A percentile compares a stretch with the other conserved stretches of the same genome.
These are phyloP conservation scores for Fusarium tuaranense DNA, from an alignment of 2,329 filamentous ascomycete species.

Conservation along the genomic window DNA sequence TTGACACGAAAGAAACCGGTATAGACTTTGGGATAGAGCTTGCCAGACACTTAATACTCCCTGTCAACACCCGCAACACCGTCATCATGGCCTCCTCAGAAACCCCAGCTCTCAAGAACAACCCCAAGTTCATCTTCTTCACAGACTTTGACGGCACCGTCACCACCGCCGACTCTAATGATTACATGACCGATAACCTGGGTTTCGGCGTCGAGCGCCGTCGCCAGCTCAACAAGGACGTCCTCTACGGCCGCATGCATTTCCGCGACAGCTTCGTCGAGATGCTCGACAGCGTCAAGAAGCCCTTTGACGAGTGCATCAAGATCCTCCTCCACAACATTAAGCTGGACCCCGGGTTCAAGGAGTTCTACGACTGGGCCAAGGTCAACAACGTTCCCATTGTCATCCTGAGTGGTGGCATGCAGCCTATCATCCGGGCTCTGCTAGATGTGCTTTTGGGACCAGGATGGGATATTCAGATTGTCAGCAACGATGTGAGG, in stretches of 20 bases:
- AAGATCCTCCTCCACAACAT: slow-evolving; percentile 83
- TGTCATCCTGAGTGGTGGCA: slow-evolving; percentile 91
- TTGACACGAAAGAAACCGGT: not conserved
- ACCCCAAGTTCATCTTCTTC: slow-evolving; percentile 96
- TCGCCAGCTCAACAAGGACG: slow-evolving; percentile 78
- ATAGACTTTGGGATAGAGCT: not conserved
- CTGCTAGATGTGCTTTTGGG: slow-evolving; percentile 85
- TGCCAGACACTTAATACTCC: not conserved
- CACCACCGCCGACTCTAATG: slow-evolving; percentile 76
- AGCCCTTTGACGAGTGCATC: slow-evolving; percentile 86
- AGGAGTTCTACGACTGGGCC: slow-evolving; percentile 87
- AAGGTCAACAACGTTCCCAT: slow-evolving; percentile 87
- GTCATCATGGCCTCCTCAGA: slow-evolving; percentile 58
- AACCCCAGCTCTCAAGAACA: slow-evolving; percentile 71
- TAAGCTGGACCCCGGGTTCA: slow-evolving; percentile 88
- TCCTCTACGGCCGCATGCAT: slow-evolving; percentile 75
- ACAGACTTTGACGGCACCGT: slow-evolving; percentile 99
- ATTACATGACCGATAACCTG: slow-evolving; percentile 87
- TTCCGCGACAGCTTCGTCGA: slow-evolving; percentile 90
- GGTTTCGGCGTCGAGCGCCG: slow-evolving; percentile 83
- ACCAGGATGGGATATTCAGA: slow-evolving; percentile 83
- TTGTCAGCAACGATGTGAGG: slow-evolving; percentile 87
- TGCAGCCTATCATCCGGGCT: slow-evolving; percentile 90
- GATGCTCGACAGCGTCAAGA: slow-evolving; percentile 90
- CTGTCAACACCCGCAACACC: not conserved